phyloP scores from a whole-genome alignment of 495 filamentous ascomycete species.

The Penicillium lividum region DNA sequence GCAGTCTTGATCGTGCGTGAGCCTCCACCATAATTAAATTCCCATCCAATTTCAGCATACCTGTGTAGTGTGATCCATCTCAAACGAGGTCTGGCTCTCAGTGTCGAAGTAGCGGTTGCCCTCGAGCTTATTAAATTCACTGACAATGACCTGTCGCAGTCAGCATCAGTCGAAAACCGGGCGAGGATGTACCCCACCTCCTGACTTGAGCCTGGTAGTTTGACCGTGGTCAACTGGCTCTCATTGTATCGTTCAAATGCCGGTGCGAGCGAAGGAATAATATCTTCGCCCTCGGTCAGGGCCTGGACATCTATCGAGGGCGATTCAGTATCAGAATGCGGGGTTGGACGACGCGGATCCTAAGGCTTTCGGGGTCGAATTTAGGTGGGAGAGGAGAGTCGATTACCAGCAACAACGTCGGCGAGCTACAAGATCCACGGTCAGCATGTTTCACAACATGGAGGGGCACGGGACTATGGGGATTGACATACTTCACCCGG shows the following conservation, averaged over 20 bases:
- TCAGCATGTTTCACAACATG: slow-evolving; percentile 1
- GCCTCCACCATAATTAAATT: slow-evolving; percentile 10
- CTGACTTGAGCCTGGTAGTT: slow-evolving; percentile 83
- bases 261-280: slow-evolving; percentile 69
- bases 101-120: slow-evolving; percentile 84
- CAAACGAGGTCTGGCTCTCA: slow-evolving; percentile 81
- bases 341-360: neutral
- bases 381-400: slow-evolving; percentile 2
- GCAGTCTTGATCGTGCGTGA: slow-evolving; percentile 61
- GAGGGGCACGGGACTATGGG: slow-evolving; percentile 10
- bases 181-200: slow-evolving; percentile 47
- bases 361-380: neutral
- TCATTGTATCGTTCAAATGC: slow-evolving; percentile 96
- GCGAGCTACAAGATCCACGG: slow-evolving; percentile 58
- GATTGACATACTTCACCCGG: slow-evolving; percentile 82
- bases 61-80: slow-evolving; percentile 82
- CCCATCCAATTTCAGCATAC: slow-evolving; percentile 35
- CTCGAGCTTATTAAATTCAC: slow-evolving; percentile 77
- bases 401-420: slow-evolving; percentile 85
- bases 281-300: slow-evolving; percentile 69
- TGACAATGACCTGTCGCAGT: slow-evolving; percentile 74
- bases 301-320: slow-evolving; percentile 75
- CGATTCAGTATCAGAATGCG: slow-evolving; percentile 21
- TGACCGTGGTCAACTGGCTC: slow-evolving; percentile 83
- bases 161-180: slow-evolving; percentile 14